Evolutionary conservation across 257 asterid species (phyloP), one percentile per base, ranked within the genome.

Genomic region (Cynanchum wilfordii): DNA sequence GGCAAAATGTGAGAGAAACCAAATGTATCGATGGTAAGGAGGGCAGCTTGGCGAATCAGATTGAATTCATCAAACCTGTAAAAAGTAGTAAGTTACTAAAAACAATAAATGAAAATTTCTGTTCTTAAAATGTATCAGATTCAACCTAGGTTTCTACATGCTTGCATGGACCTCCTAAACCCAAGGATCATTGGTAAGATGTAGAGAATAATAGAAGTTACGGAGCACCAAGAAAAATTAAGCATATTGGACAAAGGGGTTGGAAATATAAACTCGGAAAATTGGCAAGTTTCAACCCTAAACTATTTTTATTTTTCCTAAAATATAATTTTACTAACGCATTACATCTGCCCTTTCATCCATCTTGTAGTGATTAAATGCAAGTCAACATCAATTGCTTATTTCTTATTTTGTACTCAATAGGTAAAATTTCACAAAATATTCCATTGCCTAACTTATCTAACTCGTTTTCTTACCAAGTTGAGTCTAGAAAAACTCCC

Each of bases 1-100:
- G 99, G 98, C 70, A 91, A 83, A 76, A 94, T 88, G 82, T 84
- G 91, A 73, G 98, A 94, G 66, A 94, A 89, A 52, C 99, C 97
- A 49, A 89, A 94, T 68, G 99, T 94, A 72, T 94, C 99, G 0
- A 92, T 77, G 10, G 91, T 79, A 67, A 94, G 97, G 40, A 94
- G 97, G 79, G 79, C 50, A 68, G 98, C 99, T 83, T 87, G 96
- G 64, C 97, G 97, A 74, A 87, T 77, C 71, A 94, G 93, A 78
- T 82, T 85, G 85, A 94, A 94, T 79, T 94, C 99, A 67, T 94
- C 99, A 72, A 94, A 94, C 85, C 98, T 90, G 83, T 16, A 54
- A 2, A 33, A 2, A 56, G 30, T 54, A 40, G 40, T 66, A 69
- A 78, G 66, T 47, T 51, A 45, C 29, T 44, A 47, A 50, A 73